A percentile compares a stretch with the other conserved stretches of the same genome.
phyloP scores from a whole-genome alignment of 306 rosid species.

The Mimosa bimucronata region DNA sequence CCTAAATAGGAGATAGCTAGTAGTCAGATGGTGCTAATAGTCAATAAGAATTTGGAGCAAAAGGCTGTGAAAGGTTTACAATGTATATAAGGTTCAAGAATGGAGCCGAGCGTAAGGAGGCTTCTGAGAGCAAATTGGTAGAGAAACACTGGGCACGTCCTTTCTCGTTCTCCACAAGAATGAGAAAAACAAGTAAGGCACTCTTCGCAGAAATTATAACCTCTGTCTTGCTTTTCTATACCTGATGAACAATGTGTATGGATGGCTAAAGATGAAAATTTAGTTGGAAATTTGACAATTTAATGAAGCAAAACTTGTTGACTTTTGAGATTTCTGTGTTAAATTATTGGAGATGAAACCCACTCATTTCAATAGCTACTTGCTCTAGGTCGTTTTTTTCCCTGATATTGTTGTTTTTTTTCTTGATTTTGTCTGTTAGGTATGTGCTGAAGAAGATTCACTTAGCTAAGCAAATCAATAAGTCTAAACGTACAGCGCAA shows the following conservation, averaged over 20 bases:
- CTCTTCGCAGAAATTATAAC: neutral
- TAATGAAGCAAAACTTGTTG: too few species aligned
- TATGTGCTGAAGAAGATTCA: constrained; percentile 96
- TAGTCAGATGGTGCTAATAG: too few species aligned
- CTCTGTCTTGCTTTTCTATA: too few species aligned
- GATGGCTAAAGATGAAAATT: constrained; percentile 20
- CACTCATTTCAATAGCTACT: constrained; percentile 17
- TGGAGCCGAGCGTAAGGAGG: too few species aligned
- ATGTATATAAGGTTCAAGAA: too few species aligned
- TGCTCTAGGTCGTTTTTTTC: neutral
- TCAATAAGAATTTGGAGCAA: too few species aligned
- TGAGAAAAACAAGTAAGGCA: constrained; percentile 70
- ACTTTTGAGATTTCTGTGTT: too few species aligned
- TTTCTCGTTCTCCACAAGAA: too few species aligned
- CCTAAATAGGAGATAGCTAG: too few species aligned
- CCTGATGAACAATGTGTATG: constrained; percentile 24
- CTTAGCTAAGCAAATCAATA: constrained; percentile 85
- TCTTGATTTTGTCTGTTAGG: constrained; percentile 51
- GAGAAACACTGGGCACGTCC: constrained; percentile 90
- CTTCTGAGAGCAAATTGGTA: constrained; percentile 95
- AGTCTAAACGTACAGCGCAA: constrained; percentile 87
- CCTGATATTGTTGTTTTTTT: constrained; percentile 27
- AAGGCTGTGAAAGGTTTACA: too few species aligned
- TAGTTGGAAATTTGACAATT: constrained; percentile 23
- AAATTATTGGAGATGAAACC: too few species aligned